Base-by-base conservation (phyloP, 192 early-diverging fungal species). In the Coemansia asiatica region DNA sequence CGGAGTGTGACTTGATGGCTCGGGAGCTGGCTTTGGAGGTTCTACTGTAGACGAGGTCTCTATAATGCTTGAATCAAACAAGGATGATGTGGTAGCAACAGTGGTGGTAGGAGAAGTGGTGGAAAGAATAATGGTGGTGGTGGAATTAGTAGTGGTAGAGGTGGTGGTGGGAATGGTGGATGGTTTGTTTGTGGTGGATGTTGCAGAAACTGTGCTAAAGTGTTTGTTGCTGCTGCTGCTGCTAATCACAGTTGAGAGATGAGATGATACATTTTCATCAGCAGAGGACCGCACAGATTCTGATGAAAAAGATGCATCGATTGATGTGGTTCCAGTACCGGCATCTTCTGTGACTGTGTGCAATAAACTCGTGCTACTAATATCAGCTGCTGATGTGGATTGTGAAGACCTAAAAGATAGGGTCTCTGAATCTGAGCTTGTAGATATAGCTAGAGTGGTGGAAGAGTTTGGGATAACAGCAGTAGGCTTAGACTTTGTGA, bases 71-170 rank as follows among this genome's bases (percentile, higher is more conserved):
- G 63, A 35, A 38, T 31, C 44, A 28, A 49, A 29, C 1, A 48
- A 16, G 31, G 61, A 22, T 1, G 47, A 23, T 23, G 62, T 63
- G 50, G 62, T 29, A 10, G 48, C 7, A 36, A 23, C 31, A 21
- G 31, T 31, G 28, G 60, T 61, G 46, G 60, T 46, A 23, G 60
- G 60, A 16, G 60, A n/a, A 3, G 46, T 49, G 27, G 46, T 28
- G 40, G 63, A 33, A n/a, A 23, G n/a, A 19, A 29, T 33, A 28
- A 56, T 48, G 56, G 55, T n/a, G 3, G 31, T 10, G 19, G 6
- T 19, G 26, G 54, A 21, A 3, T 29, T 28, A 36, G n/a, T 22
- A 40, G 7, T 46, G 56, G 16, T 50, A 19, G 12, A 27, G 8
- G 26, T 44, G 59, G 36, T 48, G 19, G 29, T 36, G 61, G 29